Evolutionary conservation across 2,329 filamentous ascomycete species (phyloP).

Genomic region (Alternaria arborescens): DNA sequence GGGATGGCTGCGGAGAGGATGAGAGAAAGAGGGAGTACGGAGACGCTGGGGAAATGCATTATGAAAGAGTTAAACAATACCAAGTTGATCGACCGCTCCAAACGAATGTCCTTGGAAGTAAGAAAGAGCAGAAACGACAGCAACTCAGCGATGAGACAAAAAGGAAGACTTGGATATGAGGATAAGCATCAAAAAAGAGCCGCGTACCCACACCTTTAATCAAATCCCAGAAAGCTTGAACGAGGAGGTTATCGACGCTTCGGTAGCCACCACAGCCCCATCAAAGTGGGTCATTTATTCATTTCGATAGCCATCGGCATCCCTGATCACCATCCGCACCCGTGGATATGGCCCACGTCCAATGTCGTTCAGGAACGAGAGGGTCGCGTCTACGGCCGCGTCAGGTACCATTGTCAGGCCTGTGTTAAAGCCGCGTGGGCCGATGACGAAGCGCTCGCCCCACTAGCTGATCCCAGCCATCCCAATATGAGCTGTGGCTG

Average conservation of each 20-base stretch:
- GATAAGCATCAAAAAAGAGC: neutral
- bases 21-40: neutral
- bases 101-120: neutral
- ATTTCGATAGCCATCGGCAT: neutral
- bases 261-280: neutral
- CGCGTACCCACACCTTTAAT: slow-evolving; percentile 1
- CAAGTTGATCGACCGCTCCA: neutral
- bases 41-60: neutral
- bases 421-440: slow-evolving; percentile 10
- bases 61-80: neutral
- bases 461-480: neutral
- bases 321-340: neutral
- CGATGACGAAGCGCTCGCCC: slow-evolving; percentile 8
- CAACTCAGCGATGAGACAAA: neutral
- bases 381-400: neutral
- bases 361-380: slow-evolving; percentile 4
- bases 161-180: neutral
- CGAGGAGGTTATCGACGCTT: neutral
- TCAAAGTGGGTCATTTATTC: neutral
- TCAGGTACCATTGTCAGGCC: neutral
- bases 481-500: slow-evolving; percentile 1
- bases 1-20: slow-evolving; percentile 3
- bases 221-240: neutral
- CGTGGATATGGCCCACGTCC: neutral
- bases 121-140: neutral